Conservation (phyloP, 768 basidiomycete genomes). For the Suillus placidus region DNA sequence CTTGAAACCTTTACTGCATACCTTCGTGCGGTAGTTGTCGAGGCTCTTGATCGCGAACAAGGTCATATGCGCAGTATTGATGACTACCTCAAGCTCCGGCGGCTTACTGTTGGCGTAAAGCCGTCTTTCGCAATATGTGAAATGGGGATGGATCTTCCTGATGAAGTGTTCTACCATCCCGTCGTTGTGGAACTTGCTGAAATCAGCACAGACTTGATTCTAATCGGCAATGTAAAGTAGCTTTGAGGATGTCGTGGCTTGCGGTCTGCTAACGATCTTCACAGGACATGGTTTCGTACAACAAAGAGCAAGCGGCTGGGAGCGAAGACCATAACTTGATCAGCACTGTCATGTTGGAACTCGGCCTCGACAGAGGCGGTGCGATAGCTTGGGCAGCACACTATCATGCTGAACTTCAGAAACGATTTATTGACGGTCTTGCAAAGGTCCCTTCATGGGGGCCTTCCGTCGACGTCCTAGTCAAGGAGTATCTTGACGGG, state of each 20-base stretch:
- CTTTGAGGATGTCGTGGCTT: background rate
- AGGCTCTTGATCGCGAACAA: constrained; percentile 15
- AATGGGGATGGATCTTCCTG: constrained; percentile 35
- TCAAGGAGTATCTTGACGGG: constrained; percentile 28
- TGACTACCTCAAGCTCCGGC: constrained; percentile 36
- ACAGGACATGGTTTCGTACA: constrained; percentile 42
- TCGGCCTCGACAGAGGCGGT: constrained; percentile 24
- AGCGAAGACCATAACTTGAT: constrained; percentile 36
- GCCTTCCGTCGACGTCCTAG: constrained; percentile 23
- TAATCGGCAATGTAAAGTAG: constrained; percentile 28
- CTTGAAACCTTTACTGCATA: constrained; percentile 8
- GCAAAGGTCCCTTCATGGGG: constrained; percentile 32
- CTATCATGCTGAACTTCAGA: constrained; percentile 17
- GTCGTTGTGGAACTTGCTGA: constrained; percentile 13
- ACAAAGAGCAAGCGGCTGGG: constrained; percentile 37
- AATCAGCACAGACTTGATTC: constrained; percentile 21
- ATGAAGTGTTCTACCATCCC: constrained; percentile 34
- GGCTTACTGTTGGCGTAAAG: constrained; percentile 33
- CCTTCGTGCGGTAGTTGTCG: constrained; percentile 5
- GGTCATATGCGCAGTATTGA: constrained; percentile 28
- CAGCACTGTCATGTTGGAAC: constrained; percentile 36
- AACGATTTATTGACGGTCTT: constrained; percentile 25
- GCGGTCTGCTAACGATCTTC: background rate
- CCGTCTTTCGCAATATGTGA: constrained; percentile 35
- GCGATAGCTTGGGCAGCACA: constrained; percentile 31